Evolutionary conservation across 169 alveolate species (phyloP).

Genomic region (Plasmodium gonderi): DNA sequence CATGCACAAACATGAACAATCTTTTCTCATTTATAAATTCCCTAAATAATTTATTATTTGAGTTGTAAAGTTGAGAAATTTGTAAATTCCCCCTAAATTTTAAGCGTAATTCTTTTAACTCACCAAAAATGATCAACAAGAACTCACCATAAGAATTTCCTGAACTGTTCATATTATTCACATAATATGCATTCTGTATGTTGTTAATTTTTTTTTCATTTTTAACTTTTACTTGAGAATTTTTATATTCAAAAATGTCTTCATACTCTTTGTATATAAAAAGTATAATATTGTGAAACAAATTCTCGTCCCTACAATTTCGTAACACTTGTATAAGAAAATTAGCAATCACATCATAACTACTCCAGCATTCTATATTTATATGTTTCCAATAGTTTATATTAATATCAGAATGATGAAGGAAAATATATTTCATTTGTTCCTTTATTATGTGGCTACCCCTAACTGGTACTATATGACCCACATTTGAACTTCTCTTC

Average conservation of each 20-base stretch:
- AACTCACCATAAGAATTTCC: not conserved
- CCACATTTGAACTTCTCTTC: not conserved
- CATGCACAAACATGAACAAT: slow-evolving; percentile 12
- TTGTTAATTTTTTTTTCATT: not conserved
- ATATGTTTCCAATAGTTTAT: slow-evolving; percentile 38
- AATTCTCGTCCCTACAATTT: slow-evolving; percentile 1
- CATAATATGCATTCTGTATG: not conserved
- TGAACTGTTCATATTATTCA: not conserved
- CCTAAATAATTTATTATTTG: slow-evolving; percentile 17
- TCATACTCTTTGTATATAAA: slow-evolving; percentile 51
- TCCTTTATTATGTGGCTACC: not conserved
- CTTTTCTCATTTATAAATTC: slow-evolving; percentile 32
- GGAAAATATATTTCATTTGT: slow-evolving; percentile 11
- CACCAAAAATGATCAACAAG: slow-evolving; percentile 20
- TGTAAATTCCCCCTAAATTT: slow-evolving; percentile 39
- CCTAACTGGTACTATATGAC: not conserved
- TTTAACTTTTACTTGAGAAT: not conserved
- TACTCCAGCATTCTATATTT: slow-evolving; percentile 48
- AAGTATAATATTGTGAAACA: slow-evolving; percentile 50
- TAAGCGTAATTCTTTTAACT: slow-evolving; percentile 30
- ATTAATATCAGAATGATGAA: slow-evolving; percentile 25
- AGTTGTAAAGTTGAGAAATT: slow-evolving; percentile 45
- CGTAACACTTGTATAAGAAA: slow-evolving; percentile 10
- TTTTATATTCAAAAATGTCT: not conserved
- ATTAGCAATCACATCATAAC: slow-evolving; percentile 39